These are phyloP conservation scores for Tephrocybe sp. DNA, from an alignment of 768 basidiomycete genomes.

Conservation along the genomic window DNA sequence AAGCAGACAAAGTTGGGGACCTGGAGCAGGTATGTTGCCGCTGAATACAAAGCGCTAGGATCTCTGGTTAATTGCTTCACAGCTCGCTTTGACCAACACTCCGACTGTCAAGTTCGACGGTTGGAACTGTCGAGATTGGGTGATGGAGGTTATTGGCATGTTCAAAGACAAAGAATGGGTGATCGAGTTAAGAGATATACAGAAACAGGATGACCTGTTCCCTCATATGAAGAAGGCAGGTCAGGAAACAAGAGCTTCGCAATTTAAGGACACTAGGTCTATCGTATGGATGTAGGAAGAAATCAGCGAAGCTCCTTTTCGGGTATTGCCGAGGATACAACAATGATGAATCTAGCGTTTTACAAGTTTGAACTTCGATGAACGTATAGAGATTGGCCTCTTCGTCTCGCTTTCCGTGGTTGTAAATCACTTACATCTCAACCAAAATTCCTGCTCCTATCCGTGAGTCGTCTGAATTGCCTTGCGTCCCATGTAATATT, in stretches of 20 bases:
- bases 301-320: too few relatives aligned
- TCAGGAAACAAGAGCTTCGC: slow-evolving; percentile 1
- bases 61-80: neutral
- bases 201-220: neutral
- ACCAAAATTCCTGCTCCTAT: too few relatives aligned
- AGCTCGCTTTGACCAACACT: neutral
- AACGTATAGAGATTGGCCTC: too few relatives aligned
- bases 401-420: too few relatives aligned
- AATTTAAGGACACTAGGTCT: too few relatives aligned
- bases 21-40: neutral
- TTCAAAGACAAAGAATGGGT: neutral
- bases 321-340: too few relatives aligned
- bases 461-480: too few relatives aligned
- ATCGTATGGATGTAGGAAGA: too few relatives aligned
- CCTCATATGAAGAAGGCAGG: slow-evolving; percentile 1
- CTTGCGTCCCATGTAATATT: neutral
- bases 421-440: too few relatives aligned
- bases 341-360: too few relatives aligned
- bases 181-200: neutral
- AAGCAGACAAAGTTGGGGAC: neutral
- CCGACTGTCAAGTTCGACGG: neutral
- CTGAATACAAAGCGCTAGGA: neutral
- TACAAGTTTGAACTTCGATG: too few relatives aligned
- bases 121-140: slow-evolving; percentile 11
- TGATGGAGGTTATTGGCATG: slow-evolving; percentile 6